phyloP scores from a whole-genome alignment of 257 asterid species.

The Solanum tarapatanum region DNA sequence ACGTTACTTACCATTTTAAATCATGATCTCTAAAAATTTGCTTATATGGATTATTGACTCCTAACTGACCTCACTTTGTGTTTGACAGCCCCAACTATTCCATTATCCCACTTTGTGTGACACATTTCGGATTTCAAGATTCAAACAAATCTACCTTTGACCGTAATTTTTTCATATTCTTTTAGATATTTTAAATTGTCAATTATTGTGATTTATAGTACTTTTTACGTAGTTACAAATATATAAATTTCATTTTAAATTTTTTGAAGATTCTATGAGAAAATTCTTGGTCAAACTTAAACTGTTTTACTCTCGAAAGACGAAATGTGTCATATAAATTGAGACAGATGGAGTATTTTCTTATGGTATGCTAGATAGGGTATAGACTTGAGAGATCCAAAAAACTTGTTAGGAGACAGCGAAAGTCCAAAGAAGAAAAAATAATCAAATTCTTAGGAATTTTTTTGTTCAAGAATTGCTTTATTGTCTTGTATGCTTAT shows the following conservation, averaged over 20 bases:
- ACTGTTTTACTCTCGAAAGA: accelerated
- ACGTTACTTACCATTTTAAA: background rate
- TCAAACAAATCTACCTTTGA: no score
- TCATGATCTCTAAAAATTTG: background rate
- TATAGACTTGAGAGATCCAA: background rate
- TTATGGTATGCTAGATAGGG: background rate
- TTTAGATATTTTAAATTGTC: no score
- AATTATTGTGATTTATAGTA: no score
- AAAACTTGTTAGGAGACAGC: background rate
- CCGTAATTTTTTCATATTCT: no score
- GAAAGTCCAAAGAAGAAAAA: background rate
- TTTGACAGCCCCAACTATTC: background rate
- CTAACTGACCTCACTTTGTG: background rate
- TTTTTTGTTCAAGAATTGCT: background rate
- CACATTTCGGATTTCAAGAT: no score
- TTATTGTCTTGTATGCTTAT: background rate
- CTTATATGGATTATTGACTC: background rate
- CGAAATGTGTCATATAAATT: no score
- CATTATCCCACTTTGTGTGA: no score
- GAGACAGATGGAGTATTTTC: background rate
- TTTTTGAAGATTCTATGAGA: no score
- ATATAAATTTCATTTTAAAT: no score
- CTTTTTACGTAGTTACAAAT: no score
- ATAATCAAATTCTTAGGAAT: background rate
- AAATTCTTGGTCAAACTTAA: no score